These are phyloP conservation scores for Epichloe uncinata DNA, from an alignment of 2,329 filamentous ascomycete species.

Conservation along the genomic window DNA sequence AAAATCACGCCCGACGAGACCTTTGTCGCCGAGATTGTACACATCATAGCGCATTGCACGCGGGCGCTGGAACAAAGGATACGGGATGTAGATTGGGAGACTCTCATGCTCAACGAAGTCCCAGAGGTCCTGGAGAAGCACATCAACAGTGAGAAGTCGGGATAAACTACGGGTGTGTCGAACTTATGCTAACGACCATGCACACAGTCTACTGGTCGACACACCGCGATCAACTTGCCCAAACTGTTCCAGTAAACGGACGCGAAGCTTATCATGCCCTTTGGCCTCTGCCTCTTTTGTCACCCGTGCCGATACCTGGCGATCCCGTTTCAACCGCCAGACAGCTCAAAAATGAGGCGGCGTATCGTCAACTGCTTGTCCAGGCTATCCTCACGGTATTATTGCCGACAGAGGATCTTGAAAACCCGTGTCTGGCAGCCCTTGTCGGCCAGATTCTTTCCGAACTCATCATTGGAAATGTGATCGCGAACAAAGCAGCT, in stretches of 20 bases:
- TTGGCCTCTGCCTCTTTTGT: conserved; percentile 67
- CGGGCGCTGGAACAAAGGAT: conserved; percentile 76
- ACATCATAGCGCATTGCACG: conserved; percentile 85
- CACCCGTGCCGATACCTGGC: conserved; percentile 53
- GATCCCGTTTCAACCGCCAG: conserved; percentile 36
- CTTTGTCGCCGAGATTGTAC: conserved; percentile 78
- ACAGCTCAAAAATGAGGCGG: conserved; percentile 64
- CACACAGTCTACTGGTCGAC: conserved; percentile 59
- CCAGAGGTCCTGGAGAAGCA: conserved; percentile 71
- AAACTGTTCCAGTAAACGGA: conserved; percentile 47
- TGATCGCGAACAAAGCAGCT: conserved; percentile 65
- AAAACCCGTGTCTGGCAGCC: conserved; percentile 72
- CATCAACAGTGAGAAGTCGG: conserved; percentile 47
- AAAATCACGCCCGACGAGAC: conserved; percentile 83
- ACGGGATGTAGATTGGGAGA: conserved; percentile 69
- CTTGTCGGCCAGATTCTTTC: conserved; percentile 80
- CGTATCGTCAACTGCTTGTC: conserved; percentile 80
- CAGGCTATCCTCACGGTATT: conserved; percentile 70
- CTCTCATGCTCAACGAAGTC: conserved; percentile 74
- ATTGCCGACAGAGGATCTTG: conserved; percentile 81
- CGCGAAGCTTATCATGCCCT: conserved; percentile 72
- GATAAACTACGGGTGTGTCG: not conserved
- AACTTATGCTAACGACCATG: conserved; percentile 1
- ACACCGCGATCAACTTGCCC: conserved; percentile 40
- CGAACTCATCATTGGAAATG: conserved; percentile 76